Conservation (phyloP, 1,284 basidiomycete genomes). For the Irpex lacteus region DNA sequence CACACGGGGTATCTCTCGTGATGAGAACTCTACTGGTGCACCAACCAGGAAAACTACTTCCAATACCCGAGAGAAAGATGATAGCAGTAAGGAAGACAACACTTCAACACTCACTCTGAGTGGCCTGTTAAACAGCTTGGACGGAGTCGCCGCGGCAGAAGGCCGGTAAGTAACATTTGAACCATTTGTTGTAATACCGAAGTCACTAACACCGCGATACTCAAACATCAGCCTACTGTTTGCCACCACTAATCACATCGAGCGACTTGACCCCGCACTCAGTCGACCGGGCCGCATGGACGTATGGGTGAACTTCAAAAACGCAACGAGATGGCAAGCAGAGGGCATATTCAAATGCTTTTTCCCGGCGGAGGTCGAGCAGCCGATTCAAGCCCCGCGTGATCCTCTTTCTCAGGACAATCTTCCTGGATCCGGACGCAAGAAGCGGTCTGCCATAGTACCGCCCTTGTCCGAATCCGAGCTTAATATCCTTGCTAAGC, state of each 20-base stretch:
- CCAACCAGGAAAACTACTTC: slow-evolving; percentile 40
- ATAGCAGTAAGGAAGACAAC: slow-evolving; percentile 46
- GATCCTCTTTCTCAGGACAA: slow-evolving; percentile 60
- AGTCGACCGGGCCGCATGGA: slow-evolving; percentile 84
- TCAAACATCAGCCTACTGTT: slow-evolving; percentile 58
- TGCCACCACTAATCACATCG: slow-evolving; percentile 84
- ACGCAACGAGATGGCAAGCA: slow-evolving; percentile 84
- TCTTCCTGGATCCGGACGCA: slow-evolving; percentile 65
- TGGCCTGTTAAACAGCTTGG: slow-evolving; percentile 79
- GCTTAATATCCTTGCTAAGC: slow-evolving; percentile 70
- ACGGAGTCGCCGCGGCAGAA: slow-evolving; percentile 84
- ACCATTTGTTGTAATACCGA: not conserved
- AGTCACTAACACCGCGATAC: not conserved
- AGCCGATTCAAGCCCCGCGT: slow-evolving; percentile 18
- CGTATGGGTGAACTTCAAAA: slow-evolving; percentile 85
- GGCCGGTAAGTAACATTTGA: slow-evolving; percentile 57
- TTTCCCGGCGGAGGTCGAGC: slow-evolving; percentile 63
- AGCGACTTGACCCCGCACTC: slow-evolving; percentile 79
- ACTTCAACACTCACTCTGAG: slow-evolving; percentile 80
- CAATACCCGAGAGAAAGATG: slow-evolving; percentile 34
- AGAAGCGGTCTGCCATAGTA: slow-evolving; percentile 51
- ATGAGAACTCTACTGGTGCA: slow-evolving; percentile 69
- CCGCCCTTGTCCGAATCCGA: slow-evolving; percentile 71
- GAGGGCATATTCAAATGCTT: slow-evolving; percentile 90
- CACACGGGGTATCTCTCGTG: slow-evolving; percentile 79